Conservation (phyloP, 495 filamentous ascomycete genomes). For the Lineolata rhizophorae region DNA sequence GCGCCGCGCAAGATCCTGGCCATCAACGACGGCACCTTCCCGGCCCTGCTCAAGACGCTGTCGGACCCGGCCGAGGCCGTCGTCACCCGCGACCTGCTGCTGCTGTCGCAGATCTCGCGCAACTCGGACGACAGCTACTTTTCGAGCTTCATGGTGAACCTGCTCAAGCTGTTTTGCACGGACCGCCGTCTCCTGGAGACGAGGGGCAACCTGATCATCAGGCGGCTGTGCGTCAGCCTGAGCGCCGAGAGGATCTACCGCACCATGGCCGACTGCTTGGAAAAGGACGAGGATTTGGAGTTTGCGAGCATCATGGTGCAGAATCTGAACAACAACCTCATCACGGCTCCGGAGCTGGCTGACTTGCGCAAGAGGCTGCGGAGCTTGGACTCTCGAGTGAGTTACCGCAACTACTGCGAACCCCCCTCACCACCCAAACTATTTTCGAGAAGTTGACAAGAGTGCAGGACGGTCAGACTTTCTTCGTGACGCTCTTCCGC, state of each 20-base stretch:
- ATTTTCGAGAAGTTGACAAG: too few relatives aligned
- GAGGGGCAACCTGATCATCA: slow-evolving; percentile 85
- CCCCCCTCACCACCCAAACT: too few relatives aligned
- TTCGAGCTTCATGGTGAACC: slow-evolving; percentile 90
- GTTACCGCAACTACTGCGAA: too few relatives aligned
- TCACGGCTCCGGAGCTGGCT: slow-evolving; percentile 84
- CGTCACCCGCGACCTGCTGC: slow-evolving; percentile 82
- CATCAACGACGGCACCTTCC: slow-evolving; percentile 93
- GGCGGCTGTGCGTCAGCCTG: slow-evolving; percentile 79
- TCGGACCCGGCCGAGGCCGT: slow-evolving; percentile 92
- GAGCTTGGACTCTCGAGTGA: slow-evolving; percentile 72
- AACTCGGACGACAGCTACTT: slow-evolving; percentile 97
- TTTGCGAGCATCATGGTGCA: slow-evolving; percentile 99
- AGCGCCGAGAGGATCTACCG: slow-evolving; percentile 92
- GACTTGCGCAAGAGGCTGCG: slow-evolving; percentile 77
- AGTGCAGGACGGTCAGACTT: slow-evolving; percentile 87
- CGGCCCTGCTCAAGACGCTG: slow-evolving; percentile 84
- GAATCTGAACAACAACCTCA: slow-evolving; percentile 96
- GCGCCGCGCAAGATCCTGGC: slow-evolving; percentile 73
- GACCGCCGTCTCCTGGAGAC: slow-evolving; percentile 80
- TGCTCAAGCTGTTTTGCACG: slow-evolving; percentile 86
- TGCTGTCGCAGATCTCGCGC: slow-evolving; percentile 85
- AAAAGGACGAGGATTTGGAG: slow-evolving; percentile 94
- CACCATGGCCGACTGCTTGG: slow-evolving; percentile 86
- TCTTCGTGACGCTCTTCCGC: slow-evolving; percentile 84